Percentiles rank a stretch among this genome's conserved stretches.
phyloP scores from a whole-genome alignment of 202 grass and related monocot species.

The Saccharum hybrid region DNA sequence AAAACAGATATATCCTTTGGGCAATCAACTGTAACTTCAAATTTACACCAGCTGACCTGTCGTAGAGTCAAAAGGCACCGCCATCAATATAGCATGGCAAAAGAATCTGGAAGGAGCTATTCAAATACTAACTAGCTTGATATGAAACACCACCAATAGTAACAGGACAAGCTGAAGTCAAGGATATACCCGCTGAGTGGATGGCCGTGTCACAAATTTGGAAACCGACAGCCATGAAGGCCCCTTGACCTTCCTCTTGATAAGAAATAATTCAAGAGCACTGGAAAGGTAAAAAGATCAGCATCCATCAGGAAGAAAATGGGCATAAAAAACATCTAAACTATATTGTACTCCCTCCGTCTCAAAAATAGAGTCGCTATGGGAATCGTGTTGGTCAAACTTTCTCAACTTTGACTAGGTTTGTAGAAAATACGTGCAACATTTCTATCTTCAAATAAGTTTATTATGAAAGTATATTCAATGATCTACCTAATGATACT shows the following conservation, averaged over 20 bases:
- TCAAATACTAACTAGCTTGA: constrained; percentile 28
- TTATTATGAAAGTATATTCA: no score
- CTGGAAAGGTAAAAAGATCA: constrained; percentile 56
- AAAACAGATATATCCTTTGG: constrained; percentile 84
- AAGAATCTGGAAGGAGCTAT: constrained; percentile 17
- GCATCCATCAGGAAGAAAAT: constrained; percentile 39
- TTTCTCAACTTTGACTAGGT: no score
- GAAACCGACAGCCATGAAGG: constrained; percentile 92
- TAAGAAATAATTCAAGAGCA: constrained; percentile 89
- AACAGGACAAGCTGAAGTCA: constrained; percentile 21
- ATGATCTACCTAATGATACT: no score
- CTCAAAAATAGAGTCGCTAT: no score
- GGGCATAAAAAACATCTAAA: not conserved
- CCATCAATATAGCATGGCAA: constrained; percentile 14
- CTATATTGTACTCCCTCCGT: not conserved
- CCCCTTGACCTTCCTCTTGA: constrained; percentile 97
- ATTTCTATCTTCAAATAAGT: no score
- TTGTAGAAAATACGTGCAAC: no score
- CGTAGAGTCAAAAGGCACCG: constrained; percentile 36
- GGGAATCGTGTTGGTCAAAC: no score
- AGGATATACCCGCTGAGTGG: constrained; percentile 65
- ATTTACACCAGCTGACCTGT: constrained; percentile 99
- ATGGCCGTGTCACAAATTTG: constrained; percentile 70
- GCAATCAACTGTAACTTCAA: constrained; percentile 83
- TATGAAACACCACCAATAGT: constrained; percentile 1